These are phyloP conservation scores for Lactarius evosmus DNA, from an alignment of 768 basidiomycete genomes.

Conservation along the genomic window DNA sequence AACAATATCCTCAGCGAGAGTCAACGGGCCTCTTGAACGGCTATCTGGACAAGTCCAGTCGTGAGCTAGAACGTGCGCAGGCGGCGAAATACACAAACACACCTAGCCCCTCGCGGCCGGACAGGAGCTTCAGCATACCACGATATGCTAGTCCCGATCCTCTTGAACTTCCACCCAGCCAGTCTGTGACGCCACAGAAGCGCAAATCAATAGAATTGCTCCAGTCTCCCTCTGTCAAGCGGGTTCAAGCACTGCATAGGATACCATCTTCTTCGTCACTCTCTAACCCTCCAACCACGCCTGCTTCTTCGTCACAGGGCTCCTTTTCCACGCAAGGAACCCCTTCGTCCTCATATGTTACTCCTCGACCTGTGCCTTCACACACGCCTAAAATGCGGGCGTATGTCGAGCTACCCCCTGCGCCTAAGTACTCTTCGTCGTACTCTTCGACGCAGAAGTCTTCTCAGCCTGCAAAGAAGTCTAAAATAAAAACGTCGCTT, in stretches of 20 bases:
- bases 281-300: constrained; percentile 21
- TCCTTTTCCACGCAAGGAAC: constrained; percentile 17
- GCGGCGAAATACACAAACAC: constrained; percentile 31
- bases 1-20: constrained; percentile 50
- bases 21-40: constrained; percentile 63
- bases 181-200: constrained; percentile 59
- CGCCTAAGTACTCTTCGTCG: constrained; percentile 30
- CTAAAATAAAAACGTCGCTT: constrained; percentile 1
- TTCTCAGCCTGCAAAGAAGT: constrained; percentile 26
- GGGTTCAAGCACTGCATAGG: constrained; percentile 39
- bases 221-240: constrained; percentile 63
- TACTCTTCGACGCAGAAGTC: constrained; percentile 21
- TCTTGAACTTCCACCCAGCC: constrained; percentile 30
- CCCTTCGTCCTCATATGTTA: not conserved
- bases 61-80: constrained; percentile 38
- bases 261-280: constrained; percentile 23
- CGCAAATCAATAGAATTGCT: constrained; percentile 61
- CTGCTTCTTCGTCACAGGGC: constrained; percentile 24
- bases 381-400: constrained; percentile 30
- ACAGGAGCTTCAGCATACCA: constrained; percentile 34
- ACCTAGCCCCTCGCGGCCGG: constrained; percentile 25
- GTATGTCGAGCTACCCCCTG: constrained; percentile 34
- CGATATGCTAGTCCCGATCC: constrained; percentile 29
- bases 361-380: constrained; percentile 19
- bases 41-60: constrained; percentile 57